A percentile compares a stretch with the other conserved stretches of the same genome.
Conservation (phyloP, 306 rosid genomes). For the Castanospermum australe region DNA sequence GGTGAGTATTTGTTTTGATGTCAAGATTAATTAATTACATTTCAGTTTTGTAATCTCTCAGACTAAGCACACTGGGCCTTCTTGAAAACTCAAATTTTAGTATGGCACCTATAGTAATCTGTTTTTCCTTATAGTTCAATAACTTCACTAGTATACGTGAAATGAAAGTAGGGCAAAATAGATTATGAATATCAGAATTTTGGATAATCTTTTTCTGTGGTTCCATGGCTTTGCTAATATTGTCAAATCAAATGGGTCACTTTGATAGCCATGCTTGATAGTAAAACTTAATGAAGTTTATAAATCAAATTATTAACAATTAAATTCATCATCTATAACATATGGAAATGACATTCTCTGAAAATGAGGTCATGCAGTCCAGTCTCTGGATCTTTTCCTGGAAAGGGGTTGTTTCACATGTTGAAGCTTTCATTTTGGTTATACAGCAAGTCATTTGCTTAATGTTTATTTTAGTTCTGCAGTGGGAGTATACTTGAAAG, state of each 20-base stretch:
- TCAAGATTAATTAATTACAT: neutral
- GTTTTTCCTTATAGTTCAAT: neutral
- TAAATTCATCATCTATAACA: neutral
- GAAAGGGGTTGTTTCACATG: neutral
- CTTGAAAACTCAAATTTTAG: neutral
- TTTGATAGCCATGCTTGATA: no score
- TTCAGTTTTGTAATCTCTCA: neutral
- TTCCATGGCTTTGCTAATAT: no score
- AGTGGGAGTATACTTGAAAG: neutral
- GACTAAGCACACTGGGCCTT: neutral
- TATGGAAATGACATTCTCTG: neutral
- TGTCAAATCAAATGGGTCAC: no score
- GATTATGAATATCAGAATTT: no score
- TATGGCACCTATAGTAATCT: neutral
- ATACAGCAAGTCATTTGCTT: neutral
- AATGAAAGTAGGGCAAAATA: neutral
- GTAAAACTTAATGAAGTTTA: no score
- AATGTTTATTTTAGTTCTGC: neutral
- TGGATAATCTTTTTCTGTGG: no score
- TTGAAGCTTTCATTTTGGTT: neutral
- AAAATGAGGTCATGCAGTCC: neutral
- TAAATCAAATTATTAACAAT: neutral
- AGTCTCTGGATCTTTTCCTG: no score
- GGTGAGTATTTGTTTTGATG: constrained; percentile 36
- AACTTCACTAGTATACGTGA: neutral